Percentiles rank a stretch among this genome's conserved stretches.
phyloP scores from a whole-genome alignment of 1,284 basidiomycete genomes.

The Inonotus hispidus region DNA sequence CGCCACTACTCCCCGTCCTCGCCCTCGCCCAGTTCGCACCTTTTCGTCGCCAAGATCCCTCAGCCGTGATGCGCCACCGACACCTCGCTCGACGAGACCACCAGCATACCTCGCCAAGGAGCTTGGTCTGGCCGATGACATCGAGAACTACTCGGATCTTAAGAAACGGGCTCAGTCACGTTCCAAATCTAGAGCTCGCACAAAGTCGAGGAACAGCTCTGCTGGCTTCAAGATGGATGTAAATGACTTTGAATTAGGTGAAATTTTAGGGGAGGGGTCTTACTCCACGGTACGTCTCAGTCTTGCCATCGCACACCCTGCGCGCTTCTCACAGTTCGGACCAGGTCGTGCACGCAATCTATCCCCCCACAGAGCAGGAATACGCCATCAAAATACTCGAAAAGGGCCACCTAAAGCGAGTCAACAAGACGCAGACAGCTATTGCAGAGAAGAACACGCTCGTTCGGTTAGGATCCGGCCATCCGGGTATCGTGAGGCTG shows the following conservation, averaged over 20 bases:
- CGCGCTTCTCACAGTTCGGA: background rate
- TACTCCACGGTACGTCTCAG: conserved; percentile 62
- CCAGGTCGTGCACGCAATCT: conserved; percentile 57
- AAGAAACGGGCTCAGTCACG: conserved; percentile 28
- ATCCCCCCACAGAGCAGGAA: conserved; percentile 51
- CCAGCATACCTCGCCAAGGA: conserved; percentile 59
- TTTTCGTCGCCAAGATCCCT: conserved; percentile 61
- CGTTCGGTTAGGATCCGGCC: conserved; percentile 50
- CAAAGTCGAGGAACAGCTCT: conserved; percentile 39
- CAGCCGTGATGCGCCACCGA: conserved; percentile 46
- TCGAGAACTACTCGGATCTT: conserved; percentile 21
- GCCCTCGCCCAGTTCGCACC: conserved; percentile 60
- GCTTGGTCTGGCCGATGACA: conserved; percentile 41
- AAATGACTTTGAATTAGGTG: conserved; percentile 66
- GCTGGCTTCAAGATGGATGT: conserved; percentile 42
- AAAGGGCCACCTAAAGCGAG: conserved; percentile 65
- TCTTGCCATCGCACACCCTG: background rate
- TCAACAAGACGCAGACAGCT: conserved; percentile 61
- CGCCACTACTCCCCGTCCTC: conserved; percentile 41
- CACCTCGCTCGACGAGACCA: conserved; percentile 40
- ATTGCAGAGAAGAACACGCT: conserved; percentile 62
- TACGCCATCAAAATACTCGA: conserved; percentile 77
- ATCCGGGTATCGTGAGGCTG: conserved; percentile 79
- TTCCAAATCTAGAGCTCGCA: conserved; percentile 29
- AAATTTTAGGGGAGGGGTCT: conserved; percentile 70